Conservation (phyloP, 371 early-diverging fungal genomes). For the Actinomucor elegans region DNA sequence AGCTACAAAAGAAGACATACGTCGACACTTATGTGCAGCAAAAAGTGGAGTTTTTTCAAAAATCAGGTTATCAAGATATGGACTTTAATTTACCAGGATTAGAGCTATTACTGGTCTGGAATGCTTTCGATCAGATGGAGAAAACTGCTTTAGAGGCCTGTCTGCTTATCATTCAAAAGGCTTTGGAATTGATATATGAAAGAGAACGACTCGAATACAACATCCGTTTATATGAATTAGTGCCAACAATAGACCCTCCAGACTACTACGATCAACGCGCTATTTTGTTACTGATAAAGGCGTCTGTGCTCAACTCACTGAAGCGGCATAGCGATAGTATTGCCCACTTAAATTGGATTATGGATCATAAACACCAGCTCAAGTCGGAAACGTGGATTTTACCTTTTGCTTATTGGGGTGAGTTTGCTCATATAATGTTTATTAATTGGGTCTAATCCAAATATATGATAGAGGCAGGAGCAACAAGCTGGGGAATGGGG, state of each 20-base stretch:
- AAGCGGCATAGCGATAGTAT: slow-evolving; percentile 25
- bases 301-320: slow-evolving; percentile 22
- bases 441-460: neutral
- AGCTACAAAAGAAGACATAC: slow-evolving; percentile 32
- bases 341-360: slow-evolving; percentile 45
- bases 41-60: slow-evolving; percentile 43
- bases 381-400: slow-evolving; percentile 48
- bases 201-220: slow-evolving; percentile 25
- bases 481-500: slow-evolving; percentile 47
- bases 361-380: slow-evolving; percentile 41
- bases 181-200: slow-evolving; percentile 31
- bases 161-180: slow-evolving; percentile 25
- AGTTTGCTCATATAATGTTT: too few relatives aligned
- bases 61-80: slow-evolving; percentile 46
- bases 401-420: slow-evolving; percentile 57
- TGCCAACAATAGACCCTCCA: slow-evolving; percentile 18
- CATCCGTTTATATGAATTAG: slow-evolving; percentile 20
- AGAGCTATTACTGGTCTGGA: slow-evolving; percentile 53
- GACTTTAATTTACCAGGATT: slow-evolving; percentile 39
- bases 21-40: slow-evolving; percentile 47
- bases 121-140: slow-evolving; percentile 48
- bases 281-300: slow-evolving; percentile 21
- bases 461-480: slow-evolving; percentile 51
- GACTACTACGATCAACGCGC: slow-evolving; percentile 31
- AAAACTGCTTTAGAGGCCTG: slow-evolving; percentile 23